Conservation (phyloP, 208 protist species). For the Crithidia expoeki region DNA sequence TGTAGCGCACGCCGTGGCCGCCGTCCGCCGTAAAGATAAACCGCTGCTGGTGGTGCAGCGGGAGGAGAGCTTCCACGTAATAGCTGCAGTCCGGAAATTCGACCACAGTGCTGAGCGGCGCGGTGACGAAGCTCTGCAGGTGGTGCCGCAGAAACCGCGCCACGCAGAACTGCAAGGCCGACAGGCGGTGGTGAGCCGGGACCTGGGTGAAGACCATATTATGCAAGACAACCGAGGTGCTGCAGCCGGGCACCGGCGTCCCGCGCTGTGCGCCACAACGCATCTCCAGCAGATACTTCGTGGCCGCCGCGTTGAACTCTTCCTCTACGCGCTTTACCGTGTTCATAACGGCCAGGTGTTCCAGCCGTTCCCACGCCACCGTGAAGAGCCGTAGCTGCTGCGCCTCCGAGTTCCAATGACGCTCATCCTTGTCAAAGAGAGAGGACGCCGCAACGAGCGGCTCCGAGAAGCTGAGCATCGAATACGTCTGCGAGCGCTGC, state of each 20-base stretch:
- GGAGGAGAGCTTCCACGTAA: conserved; percentile 53
- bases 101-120: conserved; percentile 41
- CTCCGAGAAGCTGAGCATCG: conserved; percentile 41
- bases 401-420: conserved; percentile 60
- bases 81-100: conserved; percentile 30
- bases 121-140: conserved; percentile 30
- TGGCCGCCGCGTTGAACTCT: conserved; percentile 35
- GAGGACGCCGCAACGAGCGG: conserved; percentile 37
- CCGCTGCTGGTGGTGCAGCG: conserved; percentile 48
- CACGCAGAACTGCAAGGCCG: conserved; percentile 38
- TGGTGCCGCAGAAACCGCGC: conserved; percentile 27
- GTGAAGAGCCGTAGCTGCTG: conserved; percentile 44
- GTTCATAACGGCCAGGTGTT: conserved; percentile 15
- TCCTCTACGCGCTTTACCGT: conserved; percentile 22
- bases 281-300: conserved; percentile 11
- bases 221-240: conserved; percentile 50
- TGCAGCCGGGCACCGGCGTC: conserved; percentile 27
- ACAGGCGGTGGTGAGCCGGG: conserved; percentile 27
- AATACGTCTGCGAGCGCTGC: conserved; percentile 28
- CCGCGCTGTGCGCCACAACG: conserved; percentile 6
- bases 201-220: conserved; percentile 59
- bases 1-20: conserved; percentile 11
- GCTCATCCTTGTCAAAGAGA: conserved; percentile 40
- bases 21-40: conserved; percentile 40
- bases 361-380: conserved; percentile 29